Evolutionary conservation across 1,284 basidiomycete genomes (phyloP), one percentile per base, ranked within the genome.

Genomic region (Phellopilus nigrolimitatus): DNA sequence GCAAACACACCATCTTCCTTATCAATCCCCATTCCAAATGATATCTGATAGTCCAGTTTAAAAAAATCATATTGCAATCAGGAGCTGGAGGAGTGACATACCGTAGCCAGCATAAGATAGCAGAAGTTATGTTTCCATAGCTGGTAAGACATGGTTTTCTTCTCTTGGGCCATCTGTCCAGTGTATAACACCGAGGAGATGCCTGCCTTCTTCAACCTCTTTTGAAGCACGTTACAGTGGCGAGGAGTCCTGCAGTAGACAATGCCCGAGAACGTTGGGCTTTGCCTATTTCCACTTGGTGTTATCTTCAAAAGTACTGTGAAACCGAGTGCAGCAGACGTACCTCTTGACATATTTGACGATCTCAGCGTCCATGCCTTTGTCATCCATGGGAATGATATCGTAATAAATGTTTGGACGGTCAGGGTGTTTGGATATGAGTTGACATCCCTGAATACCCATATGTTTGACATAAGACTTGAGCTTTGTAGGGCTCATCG

Each of bases 11-110:
- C 44, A 47, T 47, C 44, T 22, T 47, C 19, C 12, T 47, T 47
- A 25, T 47, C 44, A 21, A 47, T 47, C 12, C 44, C 44, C 30
- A 47, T 34, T 17, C 44, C 44, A 36, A 47, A 47, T 47, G 44
- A 28, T 5, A 47, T 24, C 44, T 47, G 44, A 12, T 12, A 17
- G 7, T 9, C 9, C 22, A 12, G 28, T 12, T 7, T 30, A 3
- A 8, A 10, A n/a, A 33, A 7, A 21, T 44, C 10, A 44, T 5
- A n/a, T 44, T 9, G 8, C 10, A 33, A 6, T 44, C 22, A 28
- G 25, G 9, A 27, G 6, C 6, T 10, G 19, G 9, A 10, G 30
- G 12, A 34, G 1, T 1, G 4, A 36, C 44, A 19, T 25, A 47
- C 44, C 7, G 44, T 47, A 19, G 44, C 44, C 4, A 47, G 24